These are phyloP conservation scores for Salix suchowensis DNA, from an alignment of 345 rosid species.

Conservation along the genomic window DNA sequence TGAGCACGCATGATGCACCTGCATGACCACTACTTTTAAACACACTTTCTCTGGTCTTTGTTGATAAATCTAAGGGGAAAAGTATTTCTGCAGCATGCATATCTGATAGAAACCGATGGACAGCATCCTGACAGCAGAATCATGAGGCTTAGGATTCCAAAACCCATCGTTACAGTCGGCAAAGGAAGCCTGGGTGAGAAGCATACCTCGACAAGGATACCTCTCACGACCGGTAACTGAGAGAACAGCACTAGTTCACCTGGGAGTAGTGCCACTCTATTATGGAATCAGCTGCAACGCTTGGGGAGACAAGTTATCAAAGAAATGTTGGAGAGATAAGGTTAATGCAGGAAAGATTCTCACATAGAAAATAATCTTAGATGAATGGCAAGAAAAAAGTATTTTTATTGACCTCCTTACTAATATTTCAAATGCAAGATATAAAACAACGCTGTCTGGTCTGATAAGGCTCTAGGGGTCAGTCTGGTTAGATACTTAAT, in stretches of 20 bases:
- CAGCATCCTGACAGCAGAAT: slow-evolving; percentile 1
- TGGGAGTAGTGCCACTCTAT: slow-evolving; percentile 34
- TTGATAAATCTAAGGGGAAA: background rate
- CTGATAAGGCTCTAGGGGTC: slow-evolving; percentile 42
- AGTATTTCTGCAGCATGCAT: background rate
- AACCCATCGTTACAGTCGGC: slow-evolving; percentile 24
- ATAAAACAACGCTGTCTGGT: slow-evolving; percentile 39
- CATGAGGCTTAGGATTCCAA: slow-evolving; percentile 16
- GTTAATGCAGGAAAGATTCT: slow-evolving; percentile 34
- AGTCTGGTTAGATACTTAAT: slow-evolving; percentile 58
- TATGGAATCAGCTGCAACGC: slow-evolving; percentile 45
- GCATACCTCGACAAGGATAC: slow-evolving; percentile 57
- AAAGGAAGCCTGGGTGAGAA: slow-evolving; percentile 46
- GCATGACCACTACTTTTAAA: background rate
- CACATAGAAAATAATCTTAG: slow-evolving; percentile 15
- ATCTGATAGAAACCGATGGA: slow-evolving; percentile 8
- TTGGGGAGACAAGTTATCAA: slow-evolving; percentile 31
- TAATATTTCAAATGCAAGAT: slow-evolving; percentile 47
- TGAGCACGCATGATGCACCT: background rate
- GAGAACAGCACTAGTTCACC: slow-evolving; percentile 34
- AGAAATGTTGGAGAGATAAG: slow-evolving; percentile 20
- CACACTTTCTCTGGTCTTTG: background rate
- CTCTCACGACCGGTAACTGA: slow-evolving; percentile 45
- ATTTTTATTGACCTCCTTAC: slow-evolving; percentile 32
- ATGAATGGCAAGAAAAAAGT: slow-evolving; percentile 16